These are phyloP conservation scores for Blastocystis sp. DNA, from an alignment of 352 stramenopile genomes.

Conservation along the genomic window DNA sequence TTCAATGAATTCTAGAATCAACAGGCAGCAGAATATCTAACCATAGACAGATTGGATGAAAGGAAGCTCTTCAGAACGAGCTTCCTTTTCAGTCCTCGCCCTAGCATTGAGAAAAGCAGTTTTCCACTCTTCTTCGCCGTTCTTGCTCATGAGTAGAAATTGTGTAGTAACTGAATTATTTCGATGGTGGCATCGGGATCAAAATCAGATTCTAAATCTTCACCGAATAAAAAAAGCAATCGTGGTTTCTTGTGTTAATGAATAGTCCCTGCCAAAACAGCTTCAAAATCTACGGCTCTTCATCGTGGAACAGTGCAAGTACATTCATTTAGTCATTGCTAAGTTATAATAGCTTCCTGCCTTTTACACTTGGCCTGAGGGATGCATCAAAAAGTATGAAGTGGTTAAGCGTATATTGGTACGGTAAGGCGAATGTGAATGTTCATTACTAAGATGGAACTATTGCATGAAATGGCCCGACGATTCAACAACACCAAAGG, in stretches of 20 bases:
- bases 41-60: not conserved
- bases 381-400: slow-evolving; percentile 50
- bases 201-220: not conserved
- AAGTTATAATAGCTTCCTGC: not conserved
- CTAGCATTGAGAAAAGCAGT: not conserved
- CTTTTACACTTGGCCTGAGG: not conserved
- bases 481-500: not conserved
- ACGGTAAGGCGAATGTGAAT: not conserved
- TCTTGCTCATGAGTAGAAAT: not conserved
- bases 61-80: not conserved
- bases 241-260: not conserved
- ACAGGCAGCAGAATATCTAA: not conserved
- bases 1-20: not conserved
- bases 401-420: slow-evolving; percentile 49
- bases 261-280: not conserved
- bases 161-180: not conserved
- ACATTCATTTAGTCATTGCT: not conserved
- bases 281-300: not conserved
- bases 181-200: slow-evolving; percentile 6
- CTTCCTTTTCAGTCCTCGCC: not conserved
- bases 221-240: not conserved
- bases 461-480: slow-evolving; percentile 61
- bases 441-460: slow-evolving; percentile 35
- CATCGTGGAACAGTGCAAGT: slow-evolving; percentile 38
- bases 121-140: not conserved